Conservation (phyloP, 352 stramenopile genomes). For the Globisporangium spiculum region DNA sequence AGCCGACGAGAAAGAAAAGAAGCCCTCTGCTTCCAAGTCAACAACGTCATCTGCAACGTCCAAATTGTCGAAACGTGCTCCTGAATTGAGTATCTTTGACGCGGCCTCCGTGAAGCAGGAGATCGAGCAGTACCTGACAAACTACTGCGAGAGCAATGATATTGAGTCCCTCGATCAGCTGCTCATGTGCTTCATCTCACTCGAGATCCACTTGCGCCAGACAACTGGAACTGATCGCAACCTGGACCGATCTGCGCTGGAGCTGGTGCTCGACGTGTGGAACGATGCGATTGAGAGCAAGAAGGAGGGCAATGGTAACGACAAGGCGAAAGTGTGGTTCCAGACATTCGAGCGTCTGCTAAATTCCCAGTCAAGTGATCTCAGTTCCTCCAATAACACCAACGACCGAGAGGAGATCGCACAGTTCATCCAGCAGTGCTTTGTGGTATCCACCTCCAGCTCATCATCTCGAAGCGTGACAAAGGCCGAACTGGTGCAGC, state of each 20-base stretch:
- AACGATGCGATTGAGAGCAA: conserved; percentile 6
- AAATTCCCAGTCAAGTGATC: background rate
- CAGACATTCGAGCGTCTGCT: conserved; percentile 10
- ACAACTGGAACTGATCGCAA: background rate
- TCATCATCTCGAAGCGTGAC: background rate
- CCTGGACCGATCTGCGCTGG: conserved; percentile 8
- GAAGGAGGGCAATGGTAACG: background rate
- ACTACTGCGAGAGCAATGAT: conserved; percentile 18
- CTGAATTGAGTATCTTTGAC: conserved; percentile 17
- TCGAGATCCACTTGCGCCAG: conserved; percentile 28
- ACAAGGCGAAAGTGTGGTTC: conserved; percentile 7
- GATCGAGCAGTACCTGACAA: conserved; percentile 26
- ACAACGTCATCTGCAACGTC: conserved; percentile 22
- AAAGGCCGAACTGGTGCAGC: conserved; percentile 8
- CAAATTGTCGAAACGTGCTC: conserved; percentile 15
- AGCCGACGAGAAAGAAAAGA: conserved; percentile 18
- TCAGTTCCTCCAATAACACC: background rate
- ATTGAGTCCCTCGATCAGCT: conserved; percentile 29
- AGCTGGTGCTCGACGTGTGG: conserved; percentile 19
- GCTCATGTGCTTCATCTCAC: conserved; percentile 34
- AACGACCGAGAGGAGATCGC: conserved; percentile 8
- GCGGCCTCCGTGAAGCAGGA: conserved; percentile 31
- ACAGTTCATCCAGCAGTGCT: conserved; percentile 19
- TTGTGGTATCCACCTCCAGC: background rate
- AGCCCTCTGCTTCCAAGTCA: conserved; percentile 7